These are phyloP conservation scores for Cadophora gregata DNA, from an alignment of 2,329 filamentous ascomycete genomes.

Conservation along the genomic window DNA sequence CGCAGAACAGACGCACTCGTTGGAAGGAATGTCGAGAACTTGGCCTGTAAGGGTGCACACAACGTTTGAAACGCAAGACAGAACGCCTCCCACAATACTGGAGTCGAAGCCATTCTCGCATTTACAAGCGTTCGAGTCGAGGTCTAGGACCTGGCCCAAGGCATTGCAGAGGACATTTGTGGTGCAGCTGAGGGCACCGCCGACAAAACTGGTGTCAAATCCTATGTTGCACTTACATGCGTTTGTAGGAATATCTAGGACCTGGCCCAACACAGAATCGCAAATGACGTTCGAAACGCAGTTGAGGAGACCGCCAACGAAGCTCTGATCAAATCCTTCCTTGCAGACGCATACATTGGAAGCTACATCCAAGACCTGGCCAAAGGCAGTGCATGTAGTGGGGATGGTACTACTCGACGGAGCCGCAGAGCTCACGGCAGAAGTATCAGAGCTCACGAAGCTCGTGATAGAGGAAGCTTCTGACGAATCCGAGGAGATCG, in stretches of 20 bases:
- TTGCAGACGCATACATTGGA: too few species aligned
- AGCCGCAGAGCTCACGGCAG: neutral
- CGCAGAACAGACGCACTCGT: neutral
- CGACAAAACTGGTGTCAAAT: too few species aligned
- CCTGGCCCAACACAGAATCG: too few species aligned
- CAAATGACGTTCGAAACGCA: too few species aligned
- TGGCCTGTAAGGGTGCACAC: neutral
- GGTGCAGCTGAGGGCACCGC: too few species aligned
- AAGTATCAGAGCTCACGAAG: neutral
- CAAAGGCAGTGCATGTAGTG: neutral
- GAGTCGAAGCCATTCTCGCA: neutral
- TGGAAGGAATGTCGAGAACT: neutral
- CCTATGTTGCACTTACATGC: too few species aligned
- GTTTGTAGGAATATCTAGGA: too few species aligned
- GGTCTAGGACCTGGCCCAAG: neutral
- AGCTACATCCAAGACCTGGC: too few species aligned
- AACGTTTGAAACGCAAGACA: neutral
- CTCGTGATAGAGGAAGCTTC: neutral
- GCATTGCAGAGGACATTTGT: too few species aligned
- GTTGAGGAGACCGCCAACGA: too few species aligned
- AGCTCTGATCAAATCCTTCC: too few species aligned
- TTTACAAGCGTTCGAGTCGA: neutral
- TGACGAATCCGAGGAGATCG: neutral
- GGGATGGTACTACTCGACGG: neutral
- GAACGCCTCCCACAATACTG: neutral